These are phyloP conservation scores for Phytophthora pseudosyringae DNA, from an alignment of 352 stramenopile species.

Conservation along the genomic window DNA sequence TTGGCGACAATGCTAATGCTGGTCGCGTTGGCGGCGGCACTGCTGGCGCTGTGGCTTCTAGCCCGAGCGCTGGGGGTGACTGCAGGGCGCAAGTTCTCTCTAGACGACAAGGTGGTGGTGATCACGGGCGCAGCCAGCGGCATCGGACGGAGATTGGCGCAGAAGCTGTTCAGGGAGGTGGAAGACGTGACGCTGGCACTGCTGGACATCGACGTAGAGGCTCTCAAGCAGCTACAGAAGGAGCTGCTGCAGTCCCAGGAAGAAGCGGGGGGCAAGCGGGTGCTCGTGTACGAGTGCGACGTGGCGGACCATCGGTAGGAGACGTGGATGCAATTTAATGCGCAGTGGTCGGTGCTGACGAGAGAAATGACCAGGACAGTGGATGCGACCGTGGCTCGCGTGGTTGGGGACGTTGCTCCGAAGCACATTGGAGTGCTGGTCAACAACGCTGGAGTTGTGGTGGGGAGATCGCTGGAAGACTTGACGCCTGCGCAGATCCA, in stretches of 20 bases:
- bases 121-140: slow-evolving; percentile 70
- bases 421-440: slow-evolving; percentile 60
- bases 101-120: slow-evolving; percentile 62
- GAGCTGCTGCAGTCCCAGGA: slow-evolving; percentile 21
- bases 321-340: neutral
- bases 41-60: slow-evolving; percentile 17
- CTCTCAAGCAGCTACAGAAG: slow-evolving; percentile 38
- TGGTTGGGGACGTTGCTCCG: slow-evolving; percentile 41
- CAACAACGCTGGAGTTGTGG: slow-evolving; percentile 71
- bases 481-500: slow-evolving; percentile 55
- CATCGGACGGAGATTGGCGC: slow-evolving; percentile 56
- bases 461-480: slow-evolving; percentile 44
- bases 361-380: slow-evolving; percentile 36
- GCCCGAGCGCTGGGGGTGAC: neutral
- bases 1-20: slow-evolving; percentile 8
- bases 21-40: neutral
- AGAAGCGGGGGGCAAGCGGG: slow-evolving; percentile 6
- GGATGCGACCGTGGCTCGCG: slow-evolving; percentile 32
- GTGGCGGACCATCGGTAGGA: slow-evolving; percentile 65
- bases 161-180: slow-evolving; percentile 37
- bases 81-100: slow-evolving; percentile 34
- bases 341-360: neutral
- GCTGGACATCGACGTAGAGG: slow-evolving; percentile 62
- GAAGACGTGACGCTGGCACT: slow-evolving; percentile 54
- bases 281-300: slow-evolving; percentile 64